Evolutionary conservation across 306 rosid genomes (phyloP), one percentile per base, ranked within the genome.

Genomic region (Prunus davidiana): DNA sequence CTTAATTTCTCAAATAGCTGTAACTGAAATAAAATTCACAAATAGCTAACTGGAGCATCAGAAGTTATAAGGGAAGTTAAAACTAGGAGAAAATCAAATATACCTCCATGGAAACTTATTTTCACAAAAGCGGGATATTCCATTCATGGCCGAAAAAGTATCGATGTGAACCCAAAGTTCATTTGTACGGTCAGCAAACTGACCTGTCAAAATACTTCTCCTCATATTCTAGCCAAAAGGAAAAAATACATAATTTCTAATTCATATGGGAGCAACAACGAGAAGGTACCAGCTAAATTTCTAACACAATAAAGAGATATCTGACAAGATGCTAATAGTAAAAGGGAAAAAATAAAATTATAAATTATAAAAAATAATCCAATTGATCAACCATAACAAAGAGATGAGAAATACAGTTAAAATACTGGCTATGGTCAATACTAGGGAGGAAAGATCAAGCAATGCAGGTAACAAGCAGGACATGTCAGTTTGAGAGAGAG

Each of bases 141-240:
- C 98, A 80, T 87, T 94, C 97, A 94, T 94, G 80, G 98, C 96
- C 61, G 98, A 94, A 85, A 82, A 94, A n/a, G 97, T 81, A 83
- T 94, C 98, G 82, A 94, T 92, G 77, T 92, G 97, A 75, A 94
- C 91, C 93, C 86, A 87, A 58, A 63, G 87, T 79, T 89, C 93
- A 66, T 72, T 69, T 38, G 87, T 76, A 67, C 71, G 78, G 80
- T 81, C 74, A 41, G 84, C 84, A 73, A 78, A 75, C 77, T 54
- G 69, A 54, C 95, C 97, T 92, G 89, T 64, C 43, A 78, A 66
- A 86, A 76, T 27, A 6, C 67, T 38, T 41, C 19, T n/a, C 75
- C 3, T 78, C 38, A 79, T 46, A 73, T 72, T 55, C 50, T 34
- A 55, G 64, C 64, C 62, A 69, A 62, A 78, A 74, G 19, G 38